Evolutionary conservation across 192 early-diverging fungal species (phyloP).

Genomic region (Backusella westeae): DNA sequence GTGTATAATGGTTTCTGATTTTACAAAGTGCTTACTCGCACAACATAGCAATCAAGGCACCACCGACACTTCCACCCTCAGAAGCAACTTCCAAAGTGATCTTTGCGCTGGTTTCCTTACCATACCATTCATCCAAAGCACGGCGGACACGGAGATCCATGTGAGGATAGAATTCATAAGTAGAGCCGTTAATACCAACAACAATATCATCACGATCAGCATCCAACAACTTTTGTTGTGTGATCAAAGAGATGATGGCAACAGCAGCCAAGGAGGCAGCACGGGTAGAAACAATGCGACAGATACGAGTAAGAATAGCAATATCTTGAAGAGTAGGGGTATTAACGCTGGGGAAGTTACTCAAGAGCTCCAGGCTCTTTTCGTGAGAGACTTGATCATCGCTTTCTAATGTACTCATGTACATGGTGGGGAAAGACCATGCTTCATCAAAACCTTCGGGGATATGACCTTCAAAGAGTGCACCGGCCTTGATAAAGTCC

Average conservation of each 20-base stretch:
- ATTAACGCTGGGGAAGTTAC: slow-evolving; percentile 51
- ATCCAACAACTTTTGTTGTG: slow-evolving; percentile 26
- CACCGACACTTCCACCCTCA: slow-evolving; percentile 80
- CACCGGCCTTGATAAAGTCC: slow-evolving; percentile 79
- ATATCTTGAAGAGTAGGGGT: slow-evolving; percentile 65
- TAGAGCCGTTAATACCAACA: slow-evolving; percentile 88
- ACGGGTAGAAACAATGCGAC: slow-evolving; percentile 77
- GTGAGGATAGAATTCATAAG: slow-evolving; percentile 89
- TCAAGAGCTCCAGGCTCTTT: slow-evolving; percentile 60
- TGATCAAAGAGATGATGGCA: slow-evolving; percentile 58
- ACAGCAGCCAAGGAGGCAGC: slow-evolving; percentile 78
- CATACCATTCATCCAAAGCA: slow-evolving; percentile 73
- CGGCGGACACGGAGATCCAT: slow-evolving; percentile 77
- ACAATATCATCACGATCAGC: slow-evolving; percentile 49
- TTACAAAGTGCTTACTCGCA: slow-evolving; percentile 6
- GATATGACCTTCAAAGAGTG: slow-evolving; percentile 68
- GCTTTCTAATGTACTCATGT: slow-evolving; percentile 41
- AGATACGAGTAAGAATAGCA: slow-evolving; percentile 67
- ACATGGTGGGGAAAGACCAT: slow-evolving; percentile 55
- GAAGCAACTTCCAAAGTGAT: slow-evolving; percentile 68
- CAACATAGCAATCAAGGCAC: slow-evolving; percentile 69
- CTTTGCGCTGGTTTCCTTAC: slow-evolving; percentile 65
- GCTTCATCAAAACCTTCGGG: slow-evolving; percentile 55
- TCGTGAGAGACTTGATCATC: slow-evolving; percentile 43
- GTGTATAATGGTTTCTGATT: neutral